These are phyloP conservation scores for Lasiosphaeria hispida DNA, from an alignment of 495 filamentous ascomycete genomes.

Conservation along the genomic window DNA sequence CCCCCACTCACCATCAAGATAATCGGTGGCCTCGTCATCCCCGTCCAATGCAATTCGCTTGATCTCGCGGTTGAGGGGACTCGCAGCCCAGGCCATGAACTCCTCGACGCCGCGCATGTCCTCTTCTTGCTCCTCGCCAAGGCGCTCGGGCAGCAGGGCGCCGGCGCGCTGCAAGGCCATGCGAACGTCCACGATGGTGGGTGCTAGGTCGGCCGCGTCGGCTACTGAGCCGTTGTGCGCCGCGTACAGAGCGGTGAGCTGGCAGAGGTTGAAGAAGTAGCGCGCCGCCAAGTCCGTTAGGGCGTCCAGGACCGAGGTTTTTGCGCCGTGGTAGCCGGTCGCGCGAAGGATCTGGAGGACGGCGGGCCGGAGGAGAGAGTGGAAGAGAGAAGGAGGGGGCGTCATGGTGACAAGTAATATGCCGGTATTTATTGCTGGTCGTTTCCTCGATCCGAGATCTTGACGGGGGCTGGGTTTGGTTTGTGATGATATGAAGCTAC, in stretches of 20 bases:
- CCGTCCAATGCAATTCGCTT: slow-evolving; percentile 55
- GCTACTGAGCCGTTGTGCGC: slow-evolving; percentile 34
- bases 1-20: slow-evolving; percentile 56
- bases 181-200: slow-evolving; percentile 71
- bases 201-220: slow-evolving; percentile 26
- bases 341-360: slow-evolving; percentile 85
- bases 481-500: no score
- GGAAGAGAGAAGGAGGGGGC: slow-evolving; percentile 55
- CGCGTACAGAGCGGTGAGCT: slow-evolving; percentile 60
- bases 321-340: slow-evolving; percentile 74
- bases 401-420: slow-evolving; percentile 31
- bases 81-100: slow-evolving; percentile 71
- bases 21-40: slow-evolving; percentile 59
- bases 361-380: slow-evolving; percentile 74
- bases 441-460: no score
- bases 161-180: slow-evolving; percentile 77
- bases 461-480: no score
- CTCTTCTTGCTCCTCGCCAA: slow-evolving; percentile 48
- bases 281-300: slow-evolving; percentile 71
- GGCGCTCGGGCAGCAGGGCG: slow-evolving; percentile 59
- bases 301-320: slow-evolving; percentile 73
- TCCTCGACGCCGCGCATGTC: slow-evolving; percentile 71
- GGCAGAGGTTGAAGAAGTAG: slow-evolving; percentile 68
- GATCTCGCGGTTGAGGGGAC: slow-evolving; percentile 68
- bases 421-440: no score